Evolutionary conservation across 2,329 filamentous ascomycete species (phyloP).

Genomic region (Alternaria ventricosa): DNA sequence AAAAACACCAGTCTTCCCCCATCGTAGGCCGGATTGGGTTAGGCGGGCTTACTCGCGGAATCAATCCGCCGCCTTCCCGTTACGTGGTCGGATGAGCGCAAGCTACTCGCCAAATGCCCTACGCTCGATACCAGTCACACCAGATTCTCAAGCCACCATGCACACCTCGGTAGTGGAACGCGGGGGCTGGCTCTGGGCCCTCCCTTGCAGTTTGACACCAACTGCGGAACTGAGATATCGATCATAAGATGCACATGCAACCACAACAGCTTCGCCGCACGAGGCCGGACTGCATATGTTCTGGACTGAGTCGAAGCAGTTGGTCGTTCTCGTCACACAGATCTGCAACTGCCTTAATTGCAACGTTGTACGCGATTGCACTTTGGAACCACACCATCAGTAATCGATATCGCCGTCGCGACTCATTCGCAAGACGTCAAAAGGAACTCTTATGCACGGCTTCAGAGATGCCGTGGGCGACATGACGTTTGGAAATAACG

Average conservation of each 20-base stretch:
- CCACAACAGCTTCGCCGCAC: constrained; percentile 2
- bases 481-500: constrained; percentile 28
- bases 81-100: constrained; percentile 38
- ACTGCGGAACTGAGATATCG: neutral
- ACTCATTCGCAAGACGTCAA: neutral
- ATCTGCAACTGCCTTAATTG: neutral
- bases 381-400: neutral
- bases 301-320: neutral
- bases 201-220: neutral
- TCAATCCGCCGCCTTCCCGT: constrained; percentile 23
- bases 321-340: neutral
- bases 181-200: constrained; percentile 8
- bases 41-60: constrained; percentile 23
- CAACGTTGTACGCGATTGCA: neutral
- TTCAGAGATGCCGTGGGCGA: constrained; percentile 9
- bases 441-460: neutral
- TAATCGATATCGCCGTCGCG: neutral
- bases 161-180: constrained; percentile 7
- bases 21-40: constrained; percentile 17
- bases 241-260: neutral
- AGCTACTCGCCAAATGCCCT: constrained; percentile 4
- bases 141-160: constrained; percentile 18
- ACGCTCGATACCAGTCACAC: constrained; percentile 19
- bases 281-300: neutral
- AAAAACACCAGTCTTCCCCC: neutral